Conservation (phyloP, 331 rosid genomes). For the Malus hybrid region DNA sequence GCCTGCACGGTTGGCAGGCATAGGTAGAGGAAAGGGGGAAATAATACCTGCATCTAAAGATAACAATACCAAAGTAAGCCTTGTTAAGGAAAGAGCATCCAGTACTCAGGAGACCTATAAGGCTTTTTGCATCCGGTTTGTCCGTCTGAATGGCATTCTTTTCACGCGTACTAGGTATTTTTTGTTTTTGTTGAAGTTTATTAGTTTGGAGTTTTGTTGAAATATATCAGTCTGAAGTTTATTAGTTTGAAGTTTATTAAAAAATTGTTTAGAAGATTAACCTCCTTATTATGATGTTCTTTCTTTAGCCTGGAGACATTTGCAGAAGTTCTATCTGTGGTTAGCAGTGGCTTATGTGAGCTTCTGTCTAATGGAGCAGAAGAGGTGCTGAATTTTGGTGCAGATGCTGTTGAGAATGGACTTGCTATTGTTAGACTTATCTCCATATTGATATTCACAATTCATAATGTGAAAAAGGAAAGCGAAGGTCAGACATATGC, state of each 20-base stretch:
- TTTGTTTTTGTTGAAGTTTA: not conserved
- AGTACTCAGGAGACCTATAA: slow-evolving; percentile 44
- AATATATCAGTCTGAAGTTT: not conserved
- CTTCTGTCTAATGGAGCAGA: slow-evolving; percentile 66
- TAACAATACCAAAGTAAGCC: slow-evolving; percentile 29
- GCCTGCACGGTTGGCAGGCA: slow-evolving; percentile 39
- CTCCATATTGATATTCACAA: slow-evolving; percentile 66
- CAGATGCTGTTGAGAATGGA: slow-evolving; percentile 60
- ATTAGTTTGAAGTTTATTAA: not conserved
- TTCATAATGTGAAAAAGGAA: slow-evolving; percentile 70
- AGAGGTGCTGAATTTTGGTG: slow-evolving; percentile 61
- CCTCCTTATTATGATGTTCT: slow-evolving; percentile 8
- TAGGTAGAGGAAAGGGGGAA: slow-evolving; percentile 63
- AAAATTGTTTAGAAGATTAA: not conserved
- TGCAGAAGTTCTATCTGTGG: slow-evolving; percentile 65
- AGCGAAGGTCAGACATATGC: slow-evolving; percentile 90
- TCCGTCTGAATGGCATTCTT: slow-evolving; percentile 90
- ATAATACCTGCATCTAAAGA: slow-evolving; percentile 38
- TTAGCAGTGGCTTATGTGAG: slow-evolving; percentile 45
- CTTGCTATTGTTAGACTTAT: slow-evolving; percentile 61
- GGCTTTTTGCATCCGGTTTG: slow-evolving; percentile 59
- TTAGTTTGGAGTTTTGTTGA: not conserved
- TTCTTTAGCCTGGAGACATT: slow-evolving; percentile 73
- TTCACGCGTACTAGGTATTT: slow-evolving; percentile 86
- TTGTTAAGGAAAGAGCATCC: slow-evolving; percentile 39